Evolutionary conservation across 1,284 basidiomycete species (phyloP).

Genomic region (Volvariella surrecta): DNA sequence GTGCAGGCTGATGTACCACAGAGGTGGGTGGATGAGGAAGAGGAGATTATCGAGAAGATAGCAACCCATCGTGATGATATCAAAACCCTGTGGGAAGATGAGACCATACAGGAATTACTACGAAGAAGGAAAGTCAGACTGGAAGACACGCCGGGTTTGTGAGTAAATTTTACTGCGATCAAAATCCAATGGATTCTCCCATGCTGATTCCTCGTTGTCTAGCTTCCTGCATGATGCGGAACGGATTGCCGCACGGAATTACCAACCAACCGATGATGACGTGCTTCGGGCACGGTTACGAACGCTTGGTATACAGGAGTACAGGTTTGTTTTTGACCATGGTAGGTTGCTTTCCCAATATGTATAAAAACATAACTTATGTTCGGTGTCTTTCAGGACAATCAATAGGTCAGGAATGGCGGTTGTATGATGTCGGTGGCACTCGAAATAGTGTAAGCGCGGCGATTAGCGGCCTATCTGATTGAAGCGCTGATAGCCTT

Average conservation of each 20-base stretch:
- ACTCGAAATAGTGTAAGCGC: slow-evolving; percentile 52
- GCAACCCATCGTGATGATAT: slow-evolving; percentile 57
- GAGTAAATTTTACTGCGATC: slow-evolving; percentile 20
- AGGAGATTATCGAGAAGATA: slow-evolving; percentile 48
- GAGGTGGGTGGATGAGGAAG: slow-evolving; percentile 34
- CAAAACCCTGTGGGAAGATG: slow-evolving; percentile 54
- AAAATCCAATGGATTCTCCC: not conserved
- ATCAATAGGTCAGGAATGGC: slow-evolving; percentile 48
- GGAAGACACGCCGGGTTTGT: slow-evolving; percentile 67
- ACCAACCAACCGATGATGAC: slow-evolving; percentile 64
- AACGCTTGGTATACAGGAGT: slow-evolving; percentile 69
- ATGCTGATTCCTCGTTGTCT: slow-evolving; percentile 5
- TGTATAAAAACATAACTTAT: not conserved
- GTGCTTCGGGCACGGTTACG: slow-evolving; percentile 62
- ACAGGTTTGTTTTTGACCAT: slow-evolving; percentile 56
- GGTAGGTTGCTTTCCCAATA: slow-evolving; percentile 28
- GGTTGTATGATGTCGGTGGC: slow-evolving; percentile 69
- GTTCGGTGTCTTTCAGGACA: slow-evolving; percentile 27
- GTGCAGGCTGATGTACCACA: slow-evolving; percentile 17
- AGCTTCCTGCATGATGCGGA: slow-evolving; percentile 57
- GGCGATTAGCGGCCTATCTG: slow-evolving; percentile 4
- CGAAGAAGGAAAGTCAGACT: slow-evolving; percentile 38
- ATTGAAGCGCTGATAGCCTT: not conserved
- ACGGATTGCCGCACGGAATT: slow-evolving; percentile 49
- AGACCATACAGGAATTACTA: slow-evolving; percentile 47